Base-by-base conservation (phyloP, 2,329 filamentous ascomycete genomes). In the Pseudogymnoascus sp. region DNA sequence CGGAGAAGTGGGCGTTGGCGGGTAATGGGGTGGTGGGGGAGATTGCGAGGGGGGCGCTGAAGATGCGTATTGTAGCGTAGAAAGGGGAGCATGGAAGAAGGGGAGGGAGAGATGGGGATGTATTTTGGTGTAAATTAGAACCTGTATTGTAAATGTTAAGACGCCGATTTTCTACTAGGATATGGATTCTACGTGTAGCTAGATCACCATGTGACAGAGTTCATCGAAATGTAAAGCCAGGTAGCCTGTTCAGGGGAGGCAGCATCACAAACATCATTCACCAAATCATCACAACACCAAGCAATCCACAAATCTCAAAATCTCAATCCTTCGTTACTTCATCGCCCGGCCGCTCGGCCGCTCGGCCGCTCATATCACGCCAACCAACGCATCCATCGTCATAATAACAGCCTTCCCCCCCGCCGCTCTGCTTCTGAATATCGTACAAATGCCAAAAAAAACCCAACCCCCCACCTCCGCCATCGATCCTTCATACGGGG, bases 1-100 rank as follows among this genome's bases (percentile, higher is more conserved):
- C 83, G 21, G 89, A 96, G 80, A 90, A 91, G 78, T 96, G 93
- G 92, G 86, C 86, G 60, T 73, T 97, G 69, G 86, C 87, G 60
- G 91, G 91, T 21, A 86, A 89, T 70, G 93, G 93, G 14, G 83
- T 93, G 61, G 81, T 96, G 54, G 92, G 91, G 6, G 91, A 96
- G 81, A 82, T 97, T 78, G 91, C 96, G 79, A 85, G 87, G 71
- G 83, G 84, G 40, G 80, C 78, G 64, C 77, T 83, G 65, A 75
- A 76, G 64, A 71, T 71, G 71, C 62, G 4, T 21, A 40, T 60
- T 60, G 57, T 60, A 37, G 31, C 57, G 39, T 60, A 60, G 57
- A 7, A 45, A 21, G n/a, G 29, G 29, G 10, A n/a, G 54, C 5
- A 18, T 1, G 11, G 12, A 14, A 16, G 12, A 14, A 16, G 14